Evolutionary conservation across 2,329 filamentous ascomycete species (phyloP), one percentile per base, ranked within the genome.

Genomic region (Ophiocordyceps camponoti-leonardi): DNA sequence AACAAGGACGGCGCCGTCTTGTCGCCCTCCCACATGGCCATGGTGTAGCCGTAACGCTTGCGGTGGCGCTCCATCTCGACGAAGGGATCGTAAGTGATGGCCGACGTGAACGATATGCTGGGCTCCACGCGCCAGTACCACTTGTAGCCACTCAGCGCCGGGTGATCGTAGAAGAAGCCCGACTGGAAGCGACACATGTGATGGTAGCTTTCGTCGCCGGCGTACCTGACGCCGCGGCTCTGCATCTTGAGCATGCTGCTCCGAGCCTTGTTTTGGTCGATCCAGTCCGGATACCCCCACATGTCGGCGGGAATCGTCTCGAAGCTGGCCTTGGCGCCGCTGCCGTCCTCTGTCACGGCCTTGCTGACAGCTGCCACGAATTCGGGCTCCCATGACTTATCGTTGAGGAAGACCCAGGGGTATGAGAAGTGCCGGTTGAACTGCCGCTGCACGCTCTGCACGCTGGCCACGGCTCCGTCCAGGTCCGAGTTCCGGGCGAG

Each of bases 111-210:
- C 6, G 43, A 28, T 13, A 44, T 37, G 43, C 28, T 22, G 19
- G 43, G 43, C 31, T 44, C 33, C 19, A 44, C 43, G 14, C 43
- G 31, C 43, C 43, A 44, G 31, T 44, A 44, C 43, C 43, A 39
- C 43, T 44, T 44, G 43, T 44, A 44, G 30, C 18, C 16, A 8
- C 33, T 19, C 43, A 37, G 20, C 2, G 43, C 33, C 31, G 43
- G 33, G 20, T 44, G 43, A n/a, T 44, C 31, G 31, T 37, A 44
- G 33, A 39, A 39, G 43, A 44, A 44, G 33, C 33, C 43, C 31
- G 43, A 44, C 20, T 39, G 35, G 33, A 39, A 44, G 33, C 43
- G 43, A 20, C 43, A 39, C 43, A 39, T 44, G 43, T 44, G 43
- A n/a, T 44, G 43, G 20, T 44, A 39, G 33, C 31, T 39, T 33